A percentile compares a stretch with the other conserved stretches of the same genome.
Evolutionary conservation across 176 grass and related monocot species (phyloP).

Genomic region (Oryza coarctata): DNA sequence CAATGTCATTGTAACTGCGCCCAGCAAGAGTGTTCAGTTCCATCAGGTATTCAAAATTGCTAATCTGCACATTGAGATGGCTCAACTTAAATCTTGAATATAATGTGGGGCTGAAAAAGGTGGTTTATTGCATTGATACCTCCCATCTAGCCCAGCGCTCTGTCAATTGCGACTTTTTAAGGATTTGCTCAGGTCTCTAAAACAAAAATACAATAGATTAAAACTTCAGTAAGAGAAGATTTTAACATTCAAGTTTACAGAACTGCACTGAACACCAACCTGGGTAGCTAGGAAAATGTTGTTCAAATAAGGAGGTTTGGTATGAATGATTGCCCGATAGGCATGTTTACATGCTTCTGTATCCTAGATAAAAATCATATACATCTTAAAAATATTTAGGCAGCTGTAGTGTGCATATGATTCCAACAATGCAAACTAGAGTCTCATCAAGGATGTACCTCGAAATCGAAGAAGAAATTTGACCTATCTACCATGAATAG

Average conservation of each 20-base stretch:
- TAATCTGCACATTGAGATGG: conserved; percentile 72
- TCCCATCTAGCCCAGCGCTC: conserved; percentile 95
- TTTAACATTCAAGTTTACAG: not conserved
- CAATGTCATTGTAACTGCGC: conserved; percentile 94
- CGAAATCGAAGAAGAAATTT: conserved; percentile 96
- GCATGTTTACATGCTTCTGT: conserved; percentile 72
- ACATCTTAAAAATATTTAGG: conserved; percentile 37
- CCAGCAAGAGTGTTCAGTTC: conserved; percentile 96
- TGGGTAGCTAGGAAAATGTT: conserved; percentile 83
- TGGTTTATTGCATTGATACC: conserved; percentile 50
- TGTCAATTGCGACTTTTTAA: conserved; percentile 83
- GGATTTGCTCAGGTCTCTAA: conserved; percentile 85
- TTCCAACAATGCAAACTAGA: conserved; percentile 34
- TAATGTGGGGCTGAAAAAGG: not conserved
- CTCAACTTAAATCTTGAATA: conserved; percentile 36
- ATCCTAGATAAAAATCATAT: conserved; percentile 60
- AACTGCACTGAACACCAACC: conserved; percentile 46
- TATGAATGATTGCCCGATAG: conserved; percentile 87
- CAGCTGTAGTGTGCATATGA: conserved; percentile 12
- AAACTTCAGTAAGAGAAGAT: conserved; percentile 6
- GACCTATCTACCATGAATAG: conserved; percentile 98
- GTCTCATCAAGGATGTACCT: conserved; percentile 58
- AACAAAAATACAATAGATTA: conserved; percentile 46
- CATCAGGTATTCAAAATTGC: conserved; percentile 98
- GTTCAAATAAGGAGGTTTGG: conserved; percentile 82